These are phyloP conservation scores for Lasiodiplodia theobromae DNA, from an alignment of 2,329 filamentous ascomycete species.

Conservation along the genomic window DNA sequence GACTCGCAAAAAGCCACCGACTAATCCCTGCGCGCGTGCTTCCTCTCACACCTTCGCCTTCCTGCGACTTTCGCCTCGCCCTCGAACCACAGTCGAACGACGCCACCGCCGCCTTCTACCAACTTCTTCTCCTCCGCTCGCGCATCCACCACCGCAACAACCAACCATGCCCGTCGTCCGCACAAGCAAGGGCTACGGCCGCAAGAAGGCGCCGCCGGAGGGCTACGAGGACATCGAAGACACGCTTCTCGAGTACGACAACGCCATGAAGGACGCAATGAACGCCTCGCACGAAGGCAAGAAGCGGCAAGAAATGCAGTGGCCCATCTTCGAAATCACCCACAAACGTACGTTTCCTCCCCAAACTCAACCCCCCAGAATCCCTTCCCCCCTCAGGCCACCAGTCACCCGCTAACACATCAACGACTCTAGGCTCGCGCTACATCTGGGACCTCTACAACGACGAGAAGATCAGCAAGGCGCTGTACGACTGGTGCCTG, in stretches of 20 bases:
- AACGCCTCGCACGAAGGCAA: conserved; percentile 81
- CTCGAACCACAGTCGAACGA: conserved; percentile 1
- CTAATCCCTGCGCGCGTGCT: not conserved
- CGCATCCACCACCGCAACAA: not conserved
- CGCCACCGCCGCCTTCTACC: not conserved
- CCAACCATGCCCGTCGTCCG: conserved; percentile 76
- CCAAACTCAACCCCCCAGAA: no score
- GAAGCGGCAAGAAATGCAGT: conserved; percentile 90
- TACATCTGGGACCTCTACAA: conserved; percentile 98
- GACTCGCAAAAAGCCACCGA: conserved; percentile 18
- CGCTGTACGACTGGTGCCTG: conserved; percentile 92
- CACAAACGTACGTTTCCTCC: conserved; percentile 78
- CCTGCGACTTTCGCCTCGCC: not conserved
- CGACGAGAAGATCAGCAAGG: conserved; percentile 91
- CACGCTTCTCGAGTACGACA: conserved; percentile 82
- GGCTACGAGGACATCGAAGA: conserved; percentile 90
- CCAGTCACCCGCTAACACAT: not conserved
- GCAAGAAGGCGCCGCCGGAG: conserved; percentile 82
- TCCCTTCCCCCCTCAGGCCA: not conserved
- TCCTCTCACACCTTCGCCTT: not conserved
- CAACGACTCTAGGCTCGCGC: conserved; percentile 61
- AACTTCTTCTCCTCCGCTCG: not conserved
- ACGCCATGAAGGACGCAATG: conserved; percentile 95
- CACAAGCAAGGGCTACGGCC: conserved; percentile 64
- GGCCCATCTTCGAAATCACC: conserved; percentile 97